phyloP scores from a whole-genome alignment of 2,329 filamentous ascomycete genomes.

The Fusarium austroafricanum region DNA sequence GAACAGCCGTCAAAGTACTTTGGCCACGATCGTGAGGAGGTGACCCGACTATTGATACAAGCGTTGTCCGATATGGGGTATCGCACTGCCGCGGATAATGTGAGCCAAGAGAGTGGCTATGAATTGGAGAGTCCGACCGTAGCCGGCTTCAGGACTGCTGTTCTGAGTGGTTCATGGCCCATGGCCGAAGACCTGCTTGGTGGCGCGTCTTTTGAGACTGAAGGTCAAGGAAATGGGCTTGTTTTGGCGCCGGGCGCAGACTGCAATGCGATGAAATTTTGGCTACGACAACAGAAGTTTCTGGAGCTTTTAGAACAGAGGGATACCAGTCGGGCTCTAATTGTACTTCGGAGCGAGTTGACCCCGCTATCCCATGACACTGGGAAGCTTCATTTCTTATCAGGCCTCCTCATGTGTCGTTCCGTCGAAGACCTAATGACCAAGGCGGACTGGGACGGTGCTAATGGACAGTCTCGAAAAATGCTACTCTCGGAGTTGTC shows the following conservation, averaged over 20 bases:
- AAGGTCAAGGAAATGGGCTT: slow-evolving; percentile 66
- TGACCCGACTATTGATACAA: slow-evolving; percentile 92
- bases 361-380: slow-evolving; percentile 87
- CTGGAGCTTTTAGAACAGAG: slow-evolving; percentile 85
- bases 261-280: slow-evolving; percentile 83
- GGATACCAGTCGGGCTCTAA: slow-evolving; percentile 78
- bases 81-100: slow-evolving; percentile 75
- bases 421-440: slow-evolving; percentile 79
- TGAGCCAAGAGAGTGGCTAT: slow-evolving; percentile 86
- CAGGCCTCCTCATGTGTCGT: slow-evolving; percentile 90
- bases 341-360: slow-evolving; percentile 87
- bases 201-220: slow-evolving; percentile 58
- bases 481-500: slow-evolving; percentile 84
- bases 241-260: slow-evolving; percentile 81
- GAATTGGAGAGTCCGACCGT: slow-evolving; percentile 88
- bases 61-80: slow-evolving; percentile 91
- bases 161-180: slow-evolving; percentile 83
- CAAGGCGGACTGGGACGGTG: slow-evolving; percentile 88
- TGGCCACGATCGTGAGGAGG: slow-evolving; percentile 91
- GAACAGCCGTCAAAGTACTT: slow-evolving; percentile 66
- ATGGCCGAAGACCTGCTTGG: slow-evolving; percentile 87
- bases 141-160: slow-evolving; percentile 83
- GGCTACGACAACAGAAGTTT: slow-evolving; percentile 93
- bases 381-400: slow-evolving; percentile 81
- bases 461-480: slow-evolving; percentile 78